Evolutionary conservation across 768 basidiomycete species (phyloP).

Genomic region (Podaxis sp.): DNA sequence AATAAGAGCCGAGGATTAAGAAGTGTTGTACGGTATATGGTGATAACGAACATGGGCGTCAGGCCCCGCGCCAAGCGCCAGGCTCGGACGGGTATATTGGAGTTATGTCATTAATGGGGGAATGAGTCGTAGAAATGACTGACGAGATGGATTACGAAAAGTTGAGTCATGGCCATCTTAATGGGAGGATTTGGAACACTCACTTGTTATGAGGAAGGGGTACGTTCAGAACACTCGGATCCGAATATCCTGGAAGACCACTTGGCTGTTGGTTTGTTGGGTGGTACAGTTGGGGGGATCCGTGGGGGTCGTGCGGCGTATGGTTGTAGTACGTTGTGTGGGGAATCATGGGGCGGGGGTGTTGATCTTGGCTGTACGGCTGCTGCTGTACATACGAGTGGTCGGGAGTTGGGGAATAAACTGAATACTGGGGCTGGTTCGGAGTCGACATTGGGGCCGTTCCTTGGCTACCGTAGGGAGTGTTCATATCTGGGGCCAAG

Average conservation of each 20-base stretch:
- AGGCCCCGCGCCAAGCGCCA: neutral
- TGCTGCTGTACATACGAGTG: neutral
- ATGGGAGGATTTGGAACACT: neutral
- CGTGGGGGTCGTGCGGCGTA: neutral
- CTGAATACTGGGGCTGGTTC: neutral
- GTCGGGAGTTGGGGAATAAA: neutral
- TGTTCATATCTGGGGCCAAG: neutral
- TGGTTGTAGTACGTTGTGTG: neutral
- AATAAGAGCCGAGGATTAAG: neutral
- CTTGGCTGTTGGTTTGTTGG: constrained; percentile 3
- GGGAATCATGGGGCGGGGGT: neutral
- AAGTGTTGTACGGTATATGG: neutral
- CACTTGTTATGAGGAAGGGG: neutral
- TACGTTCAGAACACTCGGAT: neutral
- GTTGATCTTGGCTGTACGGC: neutral
- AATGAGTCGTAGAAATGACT: neutral
- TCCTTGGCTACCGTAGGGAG: too few species aligned
- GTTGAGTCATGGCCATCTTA: neutral
- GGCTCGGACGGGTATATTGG: neutral
- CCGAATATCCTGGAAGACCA: neutral
- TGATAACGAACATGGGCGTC: neutral
- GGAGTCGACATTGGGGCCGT: neutral
- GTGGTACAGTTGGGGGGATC: neutral
- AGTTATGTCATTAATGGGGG: neutral
- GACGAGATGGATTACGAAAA: neutral